Base-by-base conservation (phyloP, 805 yeast species). In the Naumovozyma castellii region DNA sequence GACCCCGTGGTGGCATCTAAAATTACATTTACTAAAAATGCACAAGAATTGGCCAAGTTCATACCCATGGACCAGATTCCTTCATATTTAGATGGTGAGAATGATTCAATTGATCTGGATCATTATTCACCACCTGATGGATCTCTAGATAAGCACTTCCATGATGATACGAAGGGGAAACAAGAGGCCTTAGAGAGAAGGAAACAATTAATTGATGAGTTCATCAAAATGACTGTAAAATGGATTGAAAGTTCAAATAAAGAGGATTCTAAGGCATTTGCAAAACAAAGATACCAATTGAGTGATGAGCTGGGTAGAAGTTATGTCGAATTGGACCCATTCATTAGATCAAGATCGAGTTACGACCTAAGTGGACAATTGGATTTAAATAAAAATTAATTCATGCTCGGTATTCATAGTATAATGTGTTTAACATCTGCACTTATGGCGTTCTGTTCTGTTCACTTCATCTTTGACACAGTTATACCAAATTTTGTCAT, bases 1-100 rank as follows among this genome's bases (percentile, higher is more conserved):
- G 97, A 92, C 58, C 97, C 97, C 2, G 96, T 85, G 18, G 97
- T 90, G 40, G 95, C 96, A 0, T 72, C 90, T 18, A 90, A 90
- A 63, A 85, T 92, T 51, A 74, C 76, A 34, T 92, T 90, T 64
- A 84, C 95, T 18, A 81, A 83, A 54, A 69, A 68, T 47, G 58
- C 67, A 18, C 73, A 76, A 41, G 97, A 92, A 41, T 63, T 90
- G 51, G 68, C 66, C 35, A 70, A 80, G 49, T 76, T 67, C 57
- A 75, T 90, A 31, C 78, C 74, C 34, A 56, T 63, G 20, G 66
- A 74, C 19, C 68, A 75, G 51, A 70, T 92, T 46, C 88, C 94
- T 22, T 65, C 68, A 46, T 75, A 72, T 31, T 61, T 88, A 43
- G 97, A 95, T 10, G 97, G 97, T 33, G 36, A 36, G 18, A 66